Base-by-base conservation (phyloP, 352 stramenopile species). In the Pythium rishiriense region DNA sequence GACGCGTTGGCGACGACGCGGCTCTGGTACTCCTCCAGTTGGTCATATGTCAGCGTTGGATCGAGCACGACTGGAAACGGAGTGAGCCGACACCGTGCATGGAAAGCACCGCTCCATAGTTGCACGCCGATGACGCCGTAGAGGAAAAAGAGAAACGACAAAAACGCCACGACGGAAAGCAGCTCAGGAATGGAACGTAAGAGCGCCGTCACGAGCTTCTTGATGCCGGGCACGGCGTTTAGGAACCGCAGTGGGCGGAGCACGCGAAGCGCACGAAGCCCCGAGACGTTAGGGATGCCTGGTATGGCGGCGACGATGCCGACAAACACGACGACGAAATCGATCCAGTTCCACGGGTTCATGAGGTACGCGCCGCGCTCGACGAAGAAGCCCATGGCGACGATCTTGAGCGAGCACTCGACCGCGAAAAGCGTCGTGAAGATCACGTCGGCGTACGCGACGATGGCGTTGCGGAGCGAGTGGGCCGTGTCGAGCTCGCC, bases 291-390 rank as follows among this genome's bases (percentile, higher is more conserved):
- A 0, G 72, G 70, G 48, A 83, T 74, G n/a, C 74, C 78, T 5
- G 79, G 76, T 4, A 85, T 59, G 12, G 69, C 63, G 10, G 74
- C 72, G 12, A 86, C 33, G 22, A 89, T 73, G 2, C 83, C 87
- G 25, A 88, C 75, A 42, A 81, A 74, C 1, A 97, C 90, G 37
- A 97, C 84, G 22, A 94, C 70, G 62, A 97, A 96, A 66, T 97
- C 90, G 37, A 97, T 81, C 63, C 87, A 85, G 65, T 97, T 97
- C 88, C 90, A 97, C 26, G 79, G 71, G 57, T 97, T 79, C 64
- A 81, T 83, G 8, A 96, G 68, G 64, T 96, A 97, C 17, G 71
- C 70, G 9, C 83, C 82, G 4, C 75, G 50, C 39, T 87, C 82
- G 24, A 74, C 59, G 41, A 88, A 68, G 43, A 88, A 73, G n/a